Conservation (phyloP, 768 basidiomycete genomes). For the Collybiopsis luxurians region DNA sequence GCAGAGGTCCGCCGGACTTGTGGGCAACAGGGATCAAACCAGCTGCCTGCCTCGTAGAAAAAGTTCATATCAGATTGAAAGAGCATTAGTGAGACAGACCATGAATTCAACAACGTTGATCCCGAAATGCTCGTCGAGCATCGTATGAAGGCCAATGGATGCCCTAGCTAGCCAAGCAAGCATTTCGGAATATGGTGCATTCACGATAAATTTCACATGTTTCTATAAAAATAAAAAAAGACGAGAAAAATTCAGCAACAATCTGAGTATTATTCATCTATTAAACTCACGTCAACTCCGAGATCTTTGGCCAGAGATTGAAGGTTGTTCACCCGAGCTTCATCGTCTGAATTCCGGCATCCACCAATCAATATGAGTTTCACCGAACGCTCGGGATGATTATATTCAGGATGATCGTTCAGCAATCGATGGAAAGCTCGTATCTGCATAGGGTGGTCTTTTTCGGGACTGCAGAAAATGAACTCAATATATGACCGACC, state of each 20-base stretch:
- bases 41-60: constrained; percentile 61
- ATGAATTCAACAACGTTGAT: constrained; percentile 98
- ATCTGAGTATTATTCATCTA: too few relatives aligned
- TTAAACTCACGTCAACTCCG: constrained; percentile 53
- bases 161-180: constrained; percentile 69
- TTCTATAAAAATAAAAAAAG: constrained; percentile 37
- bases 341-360: constrained; percentile 76
- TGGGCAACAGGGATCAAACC: constrained; percentile 91
- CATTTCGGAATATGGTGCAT: constrained; percentile 74
- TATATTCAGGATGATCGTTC: constrained; percentile 51
- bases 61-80: constrained; percentile 2
- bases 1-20: constrained; percentile 87
- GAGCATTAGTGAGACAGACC: constrained; percentile 45
- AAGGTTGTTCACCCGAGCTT: constrained; percentile 62
- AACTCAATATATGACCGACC: neutral
- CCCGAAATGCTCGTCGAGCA: constrained; percentile 98
- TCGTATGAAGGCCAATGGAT: constrained; percentile 88
- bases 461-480: constrained; percentile 70
- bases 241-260: too few relatives aligned
- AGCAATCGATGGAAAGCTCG: constrained; percentile 63
- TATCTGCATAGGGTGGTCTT: constrained; percentile 85
- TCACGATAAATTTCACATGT: constrained; percentile 75
- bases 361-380: constrained; percentile 82
- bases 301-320: constrained; percentile 58
- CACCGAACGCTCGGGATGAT: constrained; percentile 29